Conservation (phyloP, 805 yeast species). For the Pichia nanzhaoensis region DNA sequence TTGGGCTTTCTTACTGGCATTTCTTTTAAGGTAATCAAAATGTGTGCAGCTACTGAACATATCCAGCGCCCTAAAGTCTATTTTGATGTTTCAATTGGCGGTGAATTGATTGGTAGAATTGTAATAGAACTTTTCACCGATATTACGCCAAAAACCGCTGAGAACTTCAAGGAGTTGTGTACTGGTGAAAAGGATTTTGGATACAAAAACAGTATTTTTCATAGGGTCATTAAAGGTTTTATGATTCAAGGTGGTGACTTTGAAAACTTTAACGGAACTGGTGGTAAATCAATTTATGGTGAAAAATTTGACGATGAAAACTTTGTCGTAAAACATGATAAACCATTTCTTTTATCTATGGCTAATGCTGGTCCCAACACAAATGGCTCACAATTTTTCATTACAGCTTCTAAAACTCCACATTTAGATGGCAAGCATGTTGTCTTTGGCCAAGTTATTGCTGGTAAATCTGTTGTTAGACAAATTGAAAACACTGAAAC, state of each 20-base stretch:
- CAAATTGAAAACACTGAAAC: conserved; percentile 67
- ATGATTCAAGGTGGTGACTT: conserved; percentile 97
- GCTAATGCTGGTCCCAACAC: conserved; percentile 96
- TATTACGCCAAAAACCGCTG: conserved; percentile 80
- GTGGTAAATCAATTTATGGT: conserved; percentile 79
- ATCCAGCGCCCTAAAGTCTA: conserved; percentile 46
- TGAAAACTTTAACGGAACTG: conserved; percentile 64
- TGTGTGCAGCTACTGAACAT: conserved; percentile 7
- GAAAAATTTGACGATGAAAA: conserved; percentile 89
- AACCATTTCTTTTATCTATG: conserved; percentile 88
- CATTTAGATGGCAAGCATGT: conserved; percentile 95
- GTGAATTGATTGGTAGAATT: conserved; percentile 62
- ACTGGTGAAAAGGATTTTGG: conserved; percentile 68
- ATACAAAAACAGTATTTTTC: conserved; percentile 86
- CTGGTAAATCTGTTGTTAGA: conserved; percentile 77
- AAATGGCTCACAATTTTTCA: conserved; percentile 92
- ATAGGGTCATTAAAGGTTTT: conserved; percentile 80
- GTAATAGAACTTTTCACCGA: conserved; percentile 58
- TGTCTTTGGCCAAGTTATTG: conserved; percentile 84
- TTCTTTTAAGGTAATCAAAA: conserved; percentile 1
- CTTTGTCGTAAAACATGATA: conserved; percentile 66
- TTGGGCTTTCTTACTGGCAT: no score
- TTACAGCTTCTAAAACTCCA: conserved; percentile 89
- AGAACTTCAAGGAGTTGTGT: conserved; percentile 81
- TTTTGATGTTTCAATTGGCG: conserved; percentile 76